Base-by-base conservation (phyloP, 257 asterid species). In the Gentiana straminea region DNA sequence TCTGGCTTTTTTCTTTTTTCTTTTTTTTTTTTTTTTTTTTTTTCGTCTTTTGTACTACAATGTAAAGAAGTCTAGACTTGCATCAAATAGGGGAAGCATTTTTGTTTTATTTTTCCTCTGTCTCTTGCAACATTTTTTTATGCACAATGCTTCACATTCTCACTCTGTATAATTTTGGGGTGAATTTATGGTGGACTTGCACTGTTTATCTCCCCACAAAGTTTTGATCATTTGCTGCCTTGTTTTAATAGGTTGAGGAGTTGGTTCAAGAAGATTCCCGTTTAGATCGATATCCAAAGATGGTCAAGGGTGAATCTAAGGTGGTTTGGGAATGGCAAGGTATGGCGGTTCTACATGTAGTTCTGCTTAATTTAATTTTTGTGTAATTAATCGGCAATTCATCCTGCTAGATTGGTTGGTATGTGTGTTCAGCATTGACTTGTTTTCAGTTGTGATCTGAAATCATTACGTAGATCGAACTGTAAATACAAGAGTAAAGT, bases 241-340 rank as follows among this genome's bases (percentile, higher is more conserved):
- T 45, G 33, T 33, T 59, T 68, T 47, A 70, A 58, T 68, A 84
- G 97, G 97, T 90, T 68, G 95, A 78, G 80, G 91, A 84, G 66
- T 69, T 86, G 73, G 76, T 86, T 69, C 91, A 76, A 70, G 97
- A 82, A 73, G 97, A 90, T 70, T 80, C 97, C 61, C 96, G 96
- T 50, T 59, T 86, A 52, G 97, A 90, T 58, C 92, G 74, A 69
- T 86, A 79, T 75, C 95, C 93, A 7, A 86, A 74, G 81, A 62
- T 79, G 62, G 85, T 90, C 61, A 90, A 84, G 76, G 96, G 94
- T 32, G 97, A 86, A 79, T 64, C 87, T 53, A 89, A 82, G 81
- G 86, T 84, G 71, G 97, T 90, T 35, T 90, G 91, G 94, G 97
- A 90, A 80, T 90, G 97, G 96, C 97, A 90, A 90, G 96, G 97